phyloP scores from a whole-genome alignment of 345 rosid species.

The Citrus maxima region DNA sequence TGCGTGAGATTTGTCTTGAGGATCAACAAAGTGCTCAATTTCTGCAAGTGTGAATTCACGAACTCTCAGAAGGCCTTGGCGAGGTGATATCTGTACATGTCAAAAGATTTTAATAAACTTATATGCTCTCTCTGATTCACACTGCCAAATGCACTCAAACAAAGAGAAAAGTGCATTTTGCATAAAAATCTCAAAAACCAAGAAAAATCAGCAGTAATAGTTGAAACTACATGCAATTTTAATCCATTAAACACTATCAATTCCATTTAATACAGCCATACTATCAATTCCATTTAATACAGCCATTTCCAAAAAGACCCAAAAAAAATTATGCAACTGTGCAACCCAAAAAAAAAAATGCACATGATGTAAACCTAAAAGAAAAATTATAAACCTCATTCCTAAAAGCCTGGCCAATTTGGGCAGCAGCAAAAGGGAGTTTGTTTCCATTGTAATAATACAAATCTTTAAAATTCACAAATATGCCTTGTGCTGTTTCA shows the following conservation, averaged over 20 bases:
- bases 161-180: not conserved
- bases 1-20: conserved; percentile 91
- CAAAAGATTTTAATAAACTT: not conserved
- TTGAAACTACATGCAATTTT: not conserved
- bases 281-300: not conserved
- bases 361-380: not conserved
- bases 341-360: not conserved
- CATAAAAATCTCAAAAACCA: not conserved
- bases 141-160: not conserved
- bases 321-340: not conserved
- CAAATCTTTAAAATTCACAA: conserved; percentile 85
- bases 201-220: not conserved
- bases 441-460: conserved; percentile 89
- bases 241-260: not conserved
- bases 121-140: not conserved
- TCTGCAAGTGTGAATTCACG: conserved; percentile 96
- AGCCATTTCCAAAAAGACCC: not conserved
- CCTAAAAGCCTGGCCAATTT: conserved; percentile 96
- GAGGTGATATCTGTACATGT: conserved; percentile 76
- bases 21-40: conserved; percentile 97
- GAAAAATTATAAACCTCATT: conserved; percentile 63
- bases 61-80: conserved; percentile 94
- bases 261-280: not conserved
- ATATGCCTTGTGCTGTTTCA: conserved; percentile 98
- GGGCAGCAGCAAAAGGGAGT: conserved; percentile 98